Evolutionary conservation across 352 stramenopile species (phyloP).

Genomic region (Phytophthora melonis): DNA sequence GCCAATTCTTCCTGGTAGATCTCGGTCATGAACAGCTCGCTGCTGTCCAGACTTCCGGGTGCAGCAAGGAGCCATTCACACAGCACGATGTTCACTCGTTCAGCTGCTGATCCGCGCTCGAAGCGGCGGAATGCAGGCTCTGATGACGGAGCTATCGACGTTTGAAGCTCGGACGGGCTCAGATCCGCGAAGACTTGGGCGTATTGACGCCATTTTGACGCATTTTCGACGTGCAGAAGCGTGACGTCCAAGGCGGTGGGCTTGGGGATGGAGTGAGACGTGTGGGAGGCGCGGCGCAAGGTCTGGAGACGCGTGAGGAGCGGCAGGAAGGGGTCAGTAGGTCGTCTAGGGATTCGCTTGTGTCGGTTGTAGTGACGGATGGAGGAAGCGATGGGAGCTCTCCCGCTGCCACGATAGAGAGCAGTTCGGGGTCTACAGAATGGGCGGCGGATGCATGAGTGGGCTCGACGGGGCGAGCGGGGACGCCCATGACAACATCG

Average conservation of each 20-base stretch:
- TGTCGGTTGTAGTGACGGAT: slow-evolving; percentile 3
- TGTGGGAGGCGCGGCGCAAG: slow-evolving; percentile 18
- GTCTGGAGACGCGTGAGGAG: slow-evolving; percentile 60
- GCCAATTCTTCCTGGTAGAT: slow-evolving; percentile 72
- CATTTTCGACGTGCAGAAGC: slow-evolving; percentile 48
- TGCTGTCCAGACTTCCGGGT: slow-evolving; percentile 29
- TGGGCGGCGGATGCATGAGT: not conserved
- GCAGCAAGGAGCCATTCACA: slow-evolving; percentile 38
- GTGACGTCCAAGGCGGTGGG: slow-evolving; percentile 27
- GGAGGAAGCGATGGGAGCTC: slow-evolving; percentile 32
- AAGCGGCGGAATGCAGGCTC: slow-evolving; percentile 58
- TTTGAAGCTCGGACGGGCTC: slow-evolving; percentile 38
- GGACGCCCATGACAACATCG: not conserved
- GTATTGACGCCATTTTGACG: slow-evolving; percentile 58
- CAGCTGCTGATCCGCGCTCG: slow-evolving; percentile 44
- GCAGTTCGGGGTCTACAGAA: slow-evolving; percentile 11
- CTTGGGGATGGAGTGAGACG: not conserved
- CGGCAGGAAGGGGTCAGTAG: slow-evolving; percentile 57
- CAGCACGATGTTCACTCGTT: slow-evolving; percentile 52
- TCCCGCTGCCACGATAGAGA: slow-evolving; percentile 36
- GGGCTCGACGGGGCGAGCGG: too few relatives aligned
- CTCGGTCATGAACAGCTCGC: slow-evolving; percentile 61
- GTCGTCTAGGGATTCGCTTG: slow-evolving; percentile 22
- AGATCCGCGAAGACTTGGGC: slow-evolving; percentile 45
- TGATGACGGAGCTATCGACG: not conserved